Evolutionary conservation across 495 filamentous ascomycete species (phyloP).

Genomic region (Xanthoparmelia taractica): DNA sequence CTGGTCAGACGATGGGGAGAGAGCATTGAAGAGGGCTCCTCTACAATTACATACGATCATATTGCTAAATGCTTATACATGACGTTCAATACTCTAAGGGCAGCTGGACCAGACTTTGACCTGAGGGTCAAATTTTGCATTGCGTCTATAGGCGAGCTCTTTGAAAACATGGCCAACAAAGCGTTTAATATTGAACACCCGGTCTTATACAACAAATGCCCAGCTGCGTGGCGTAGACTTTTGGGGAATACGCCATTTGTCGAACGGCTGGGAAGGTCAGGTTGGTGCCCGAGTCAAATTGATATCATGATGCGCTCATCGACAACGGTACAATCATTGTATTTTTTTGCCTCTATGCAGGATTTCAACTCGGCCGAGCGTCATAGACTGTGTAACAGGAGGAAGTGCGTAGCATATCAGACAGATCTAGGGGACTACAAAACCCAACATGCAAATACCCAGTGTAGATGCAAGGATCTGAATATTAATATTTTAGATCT

Average conservation of each 20-base stretch:
- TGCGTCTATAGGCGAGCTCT: constrained; percentile 8
- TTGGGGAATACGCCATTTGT: not conserved
- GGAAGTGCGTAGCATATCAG: constrained; percentile 4
- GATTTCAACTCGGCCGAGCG: not conserved
- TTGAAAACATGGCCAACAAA: not conserved
- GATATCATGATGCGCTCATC: no score
- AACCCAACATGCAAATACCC: constrained; percentile 6
- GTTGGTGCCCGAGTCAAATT: constrained; percentile 11
- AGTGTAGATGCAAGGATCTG: constrained; percentile 9
- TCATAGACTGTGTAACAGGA: not conserved
- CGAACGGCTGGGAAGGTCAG: not conserved
- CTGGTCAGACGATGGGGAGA: not conserved
- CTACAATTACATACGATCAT: constrained; percentile 6
- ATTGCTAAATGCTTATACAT: constrained; percentile 9
- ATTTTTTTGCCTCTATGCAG: constrained; percentile 3
- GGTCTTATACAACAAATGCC: no score
- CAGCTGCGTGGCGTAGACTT: not conserved
- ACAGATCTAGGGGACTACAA: constrained; percentile 6
- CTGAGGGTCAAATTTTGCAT: constrained; percentile 7
- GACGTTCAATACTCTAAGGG: not conserved
- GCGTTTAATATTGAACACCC: not conserved
- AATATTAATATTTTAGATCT: not conserved
- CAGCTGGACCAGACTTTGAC: constrained; percentile 8
- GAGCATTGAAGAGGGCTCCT: not conserved
- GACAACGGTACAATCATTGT: not conserved